These are phyloP conservation scores for Hypoxylon sp. DNA, from an alignment of 2,329 filamentous ascomycete species.

Conservation along the genomic window DNA sequence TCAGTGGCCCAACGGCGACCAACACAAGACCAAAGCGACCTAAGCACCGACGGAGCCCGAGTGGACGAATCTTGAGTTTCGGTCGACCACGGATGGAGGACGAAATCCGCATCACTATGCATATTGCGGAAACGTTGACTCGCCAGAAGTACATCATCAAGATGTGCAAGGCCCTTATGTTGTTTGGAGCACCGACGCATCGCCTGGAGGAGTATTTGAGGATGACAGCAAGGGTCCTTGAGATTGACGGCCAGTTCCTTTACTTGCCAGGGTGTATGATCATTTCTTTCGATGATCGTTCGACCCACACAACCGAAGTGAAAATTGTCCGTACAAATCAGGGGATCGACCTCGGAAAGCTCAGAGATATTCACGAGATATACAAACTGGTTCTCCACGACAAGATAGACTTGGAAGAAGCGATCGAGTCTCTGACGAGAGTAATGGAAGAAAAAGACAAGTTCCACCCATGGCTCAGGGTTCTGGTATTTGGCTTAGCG, in stretches of 20 bases:
- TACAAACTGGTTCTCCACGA: constrained; percentile 89
- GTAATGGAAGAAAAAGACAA: constrained; percentile 51
- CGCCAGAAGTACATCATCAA: constrained; percentile 87
- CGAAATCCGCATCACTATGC: constrained; percentile 63
- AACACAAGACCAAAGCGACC: constrained; percentile 54
- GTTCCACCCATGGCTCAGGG: constrained; percentile 51
- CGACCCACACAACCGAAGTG: constrained; percentile 76
- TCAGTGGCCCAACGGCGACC: constrained; percentile 32
- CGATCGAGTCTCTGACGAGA: constrained; percentile 47
- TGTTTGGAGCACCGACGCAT: constrained; percentile 91
- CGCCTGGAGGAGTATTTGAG: constrained; percentile 92
- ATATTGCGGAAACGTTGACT: constrained; percentile 78
- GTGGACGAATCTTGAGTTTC: constrained; percentile 56
- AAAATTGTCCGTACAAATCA: constrained; percentile 75
- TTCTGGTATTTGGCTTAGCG: constrained; percentile 52
- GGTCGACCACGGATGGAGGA: constrained; percentile 60
- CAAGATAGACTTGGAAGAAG: constrained; percentile 57
- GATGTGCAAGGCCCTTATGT: constrained; percentile 88
- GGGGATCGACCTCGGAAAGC: constrained; percentile 80
- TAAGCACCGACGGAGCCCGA: constrained; percentile 57
- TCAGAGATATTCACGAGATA: constrained; percentile 80
- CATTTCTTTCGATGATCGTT: constrained; percentile 84
- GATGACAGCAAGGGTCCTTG: constrained; percentile 89
- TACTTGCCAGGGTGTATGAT: constrained; percentile 96
- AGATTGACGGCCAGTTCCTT: constrained; percentile 89